Evolutionary conservation across 2,329 filamentous ascomycete genomes (phyloP).

Genomic region (Colletotrichum sp.): DNA sequence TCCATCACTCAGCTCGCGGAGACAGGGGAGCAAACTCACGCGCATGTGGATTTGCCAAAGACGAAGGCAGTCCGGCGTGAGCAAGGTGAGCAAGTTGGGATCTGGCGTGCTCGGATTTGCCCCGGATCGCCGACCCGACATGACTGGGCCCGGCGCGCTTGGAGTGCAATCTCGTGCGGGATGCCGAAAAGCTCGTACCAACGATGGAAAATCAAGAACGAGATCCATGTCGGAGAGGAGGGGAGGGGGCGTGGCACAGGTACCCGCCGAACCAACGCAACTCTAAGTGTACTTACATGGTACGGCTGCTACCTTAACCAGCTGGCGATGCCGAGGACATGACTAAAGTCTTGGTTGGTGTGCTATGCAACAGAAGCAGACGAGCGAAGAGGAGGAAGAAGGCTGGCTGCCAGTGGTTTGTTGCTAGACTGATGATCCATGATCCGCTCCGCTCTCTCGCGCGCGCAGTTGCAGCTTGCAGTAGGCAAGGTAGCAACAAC

Average conservation of each 20-base stretch:
- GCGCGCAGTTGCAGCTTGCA: background rate
- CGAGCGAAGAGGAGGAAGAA: background rate
- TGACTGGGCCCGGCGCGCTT: background rate
- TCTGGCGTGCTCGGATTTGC: constrained; percentile 13
- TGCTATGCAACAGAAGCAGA: background rate
- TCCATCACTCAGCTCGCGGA: background rate
- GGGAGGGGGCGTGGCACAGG: background rate
- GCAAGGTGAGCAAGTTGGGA: background rate
- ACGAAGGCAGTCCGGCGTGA: background rate
- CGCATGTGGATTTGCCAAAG: background rate
- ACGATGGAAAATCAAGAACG: background rate
- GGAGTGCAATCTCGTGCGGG: background rate
- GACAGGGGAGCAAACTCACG: background rate
- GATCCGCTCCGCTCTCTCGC: background rate
- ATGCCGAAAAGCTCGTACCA: constrained; percentile 6
- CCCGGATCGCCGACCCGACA: constrained; percentile 12
- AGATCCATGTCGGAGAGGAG: background rate
- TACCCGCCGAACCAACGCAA: constrained; percentile 16
- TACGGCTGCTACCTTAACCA: background rate
- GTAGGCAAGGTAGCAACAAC: background rate
- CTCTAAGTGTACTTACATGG: constrained; percentile 2
- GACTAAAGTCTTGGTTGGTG: background rate
- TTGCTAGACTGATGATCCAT: background rate
- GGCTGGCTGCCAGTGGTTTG: background rate
- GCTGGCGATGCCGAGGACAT: background rate